Base-by-base conservation (phyloP, 192 early-diverging fungal species). In the Entomortierella parvispora region DNA sequence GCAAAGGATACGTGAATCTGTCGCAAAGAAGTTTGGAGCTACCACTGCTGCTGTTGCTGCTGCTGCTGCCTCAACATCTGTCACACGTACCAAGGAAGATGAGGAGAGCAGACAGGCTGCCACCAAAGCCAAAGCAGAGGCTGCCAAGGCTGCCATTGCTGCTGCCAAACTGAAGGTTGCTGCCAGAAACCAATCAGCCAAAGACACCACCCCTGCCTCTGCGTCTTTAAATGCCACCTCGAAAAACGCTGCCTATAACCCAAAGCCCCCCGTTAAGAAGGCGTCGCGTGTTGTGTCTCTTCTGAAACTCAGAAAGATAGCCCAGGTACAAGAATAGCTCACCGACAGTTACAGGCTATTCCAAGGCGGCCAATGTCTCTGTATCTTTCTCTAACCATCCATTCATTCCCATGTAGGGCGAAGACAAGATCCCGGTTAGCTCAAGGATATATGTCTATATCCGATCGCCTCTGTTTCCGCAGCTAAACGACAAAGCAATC, bases 361-460 rank as follows among this genome's bases (percentile, higher is more conserved):
- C n/a, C n/a, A n/a, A n/a, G n/a, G n/a, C n/a, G n/a, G n/a, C n/a
- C n/a, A n/a, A n/a, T n/a, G 10, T 44, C 58, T 28, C 34, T 52
- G 15, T 52, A 52, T 48, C 43, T 43, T 14, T 59, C 8, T 18
- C 8, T 25, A 25, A 26, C 22, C 49, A 2, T 33, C 47, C 12
- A n/a, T 46, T 7, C 17, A n/a, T 34, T 6, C 2, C 15, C 2
- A 7, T 0, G 7, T 46, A 62, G 60, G 74, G 74, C 18, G 74
- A 77, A 26, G 65, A 77, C 59, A 77, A 68, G 54, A 68, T 77
- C 47, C 61, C 74, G 1, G 32, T 68, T 10, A 68, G 55, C 14
- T 62, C 74, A 3, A 62, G 74, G 22, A 2, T 77, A 11, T 68
- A 77, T 42, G 59, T 77, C 0, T 58, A 46, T 17, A 64, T 77